Evolutionary conservation across 106 monocot species (phyloP), one percentile per base, ranked within the genome.

Genomic region (Alisma plantagoaquatica): DNA sequence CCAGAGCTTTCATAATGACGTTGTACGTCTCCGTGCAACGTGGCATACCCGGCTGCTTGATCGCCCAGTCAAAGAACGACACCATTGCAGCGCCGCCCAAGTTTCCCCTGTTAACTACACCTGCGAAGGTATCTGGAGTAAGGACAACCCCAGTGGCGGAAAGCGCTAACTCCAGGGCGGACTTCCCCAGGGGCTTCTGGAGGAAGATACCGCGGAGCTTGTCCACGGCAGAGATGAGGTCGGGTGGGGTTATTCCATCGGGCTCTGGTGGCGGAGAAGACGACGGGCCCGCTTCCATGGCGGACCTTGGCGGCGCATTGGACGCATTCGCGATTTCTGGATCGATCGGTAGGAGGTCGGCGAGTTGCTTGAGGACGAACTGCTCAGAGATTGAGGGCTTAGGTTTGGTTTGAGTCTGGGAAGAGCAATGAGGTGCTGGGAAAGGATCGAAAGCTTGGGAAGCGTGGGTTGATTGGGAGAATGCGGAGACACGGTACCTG

Each of bases 11-110:
- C 17, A 98, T 55, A 27, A 89, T 38, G 10, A 76, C 52, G 57
- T 85, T 78, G 51, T 72, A 89, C 9, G 63, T 81, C 10, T 73
- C 75, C 11, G 72, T 54, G 5, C 46, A 31, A 27, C 64, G 59
- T 9, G 56, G 22, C 31, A 84, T 3, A 3, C 61, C 56, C 6
- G 68, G 71, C 38, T 79, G 78, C 27, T 51, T 31, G 42, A 85
- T 50, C 1, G 84, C 84, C 96, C 96, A 98, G 64, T 79, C 66
- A 20, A 85, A 98, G 80, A 98, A 89, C 15, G 68, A 60, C 9
- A 89, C 75, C 71, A 84, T 85, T 1, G 78, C 63, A 1, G 59
- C 70, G 3, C 84, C 96, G 12, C 74, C 53, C 20, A 89, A 50
- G 23, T 71, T 69, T 20, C 89, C 96, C 41, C 60, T 67, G 59